Base-by-base conservation (phyloP, 192 early-diverging fungal species). In the Podila minutissima region DNA sequence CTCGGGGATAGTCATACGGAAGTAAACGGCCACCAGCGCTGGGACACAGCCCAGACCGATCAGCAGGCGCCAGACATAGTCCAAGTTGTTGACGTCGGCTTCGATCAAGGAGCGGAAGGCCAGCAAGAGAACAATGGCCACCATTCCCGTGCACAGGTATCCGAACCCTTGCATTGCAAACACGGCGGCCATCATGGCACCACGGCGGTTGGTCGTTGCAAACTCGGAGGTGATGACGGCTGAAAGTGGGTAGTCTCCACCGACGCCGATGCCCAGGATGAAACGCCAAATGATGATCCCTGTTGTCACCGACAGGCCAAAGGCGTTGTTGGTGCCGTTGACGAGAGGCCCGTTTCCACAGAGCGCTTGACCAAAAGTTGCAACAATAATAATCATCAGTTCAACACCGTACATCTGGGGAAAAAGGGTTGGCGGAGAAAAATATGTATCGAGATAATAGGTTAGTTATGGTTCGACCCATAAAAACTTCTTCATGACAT, bases 171-270 rank as follows among this genome's bases (percentile, higher is more conserved):
- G 95, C 92, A 93, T 95, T 46, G 94, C 89, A 83, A 96, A 97
- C 46, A 96, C 96, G 2, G 88, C 89, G 2, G 91, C 84, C 61
- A 96, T 92, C 87, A 97, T 89, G 66, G 89, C 91, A 61, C 96
- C 96, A 33, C 96, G 90, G 83, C 91, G 89, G 11, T 88, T 68
- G 13, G 88, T 86, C 22, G 88, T 91, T 49, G 96, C 92, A 71
- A 95, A 96, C 85, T 97, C 96, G 50, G 94, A 93, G n/a, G 94
- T 93, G 60, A 97, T 97, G 62, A 92, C 91, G 10, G 94, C 94
- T 0, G 94, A 74, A 29, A 82, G 66, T 1, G 78, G 78, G 28
- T 82, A 74, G 41, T 98, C 97, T 29, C 96, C 96, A 72, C 97
- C 97, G 72, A 97, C 93, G 65, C 97, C 97, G 26, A 97, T 85